phyloP scores from a whole-genome alignment of 352 stramenopile genomes.

The Phytopythium aichiense region DNA sequence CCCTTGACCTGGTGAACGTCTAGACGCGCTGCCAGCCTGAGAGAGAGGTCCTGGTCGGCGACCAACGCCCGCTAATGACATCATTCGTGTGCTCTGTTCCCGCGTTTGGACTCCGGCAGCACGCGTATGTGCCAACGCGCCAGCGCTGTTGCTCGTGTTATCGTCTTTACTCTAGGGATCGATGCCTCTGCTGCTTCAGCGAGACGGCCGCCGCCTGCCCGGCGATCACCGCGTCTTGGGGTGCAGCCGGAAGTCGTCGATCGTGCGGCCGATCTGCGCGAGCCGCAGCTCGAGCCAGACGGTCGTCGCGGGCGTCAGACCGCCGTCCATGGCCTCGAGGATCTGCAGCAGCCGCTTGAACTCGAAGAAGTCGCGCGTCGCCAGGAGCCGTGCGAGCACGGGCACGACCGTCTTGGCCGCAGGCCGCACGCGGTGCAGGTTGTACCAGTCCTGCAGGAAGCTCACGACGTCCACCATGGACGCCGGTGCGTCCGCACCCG shows the following conservation, averaged over 20 bases:
- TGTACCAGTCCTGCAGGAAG: constrained; percentile 88
- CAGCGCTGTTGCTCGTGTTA: neutral
- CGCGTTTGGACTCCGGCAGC: too few relatives aligned
- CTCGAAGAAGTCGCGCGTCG: constrained; percentile 47
- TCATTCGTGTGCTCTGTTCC: neutral
- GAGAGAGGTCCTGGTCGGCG: neutral
- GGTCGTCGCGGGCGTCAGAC: constrained; percentile 53
- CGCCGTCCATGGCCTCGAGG: constrained; percentile 68
- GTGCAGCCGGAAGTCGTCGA: constrained; percentile 58
- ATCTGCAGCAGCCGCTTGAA: constrained; percentile 72
- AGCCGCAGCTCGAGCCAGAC: constrained; percentile 78
- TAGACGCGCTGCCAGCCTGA: constrained; percentile 14
- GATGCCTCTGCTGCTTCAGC: neutral
- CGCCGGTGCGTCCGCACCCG: constrained; percentile 37
- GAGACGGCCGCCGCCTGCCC: neutral
- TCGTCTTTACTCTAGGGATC: neutral
- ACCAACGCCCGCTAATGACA: neutral
- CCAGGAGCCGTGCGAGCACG: constrained; percentile 54
- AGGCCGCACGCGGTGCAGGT: constrained; percentile 63
- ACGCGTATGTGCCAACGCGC: neutral
- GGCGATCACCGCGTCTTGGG: constrained; percentile 6
- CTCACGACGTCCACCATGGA: constrained; percentile 52
- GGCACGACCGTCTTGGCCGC: constrained; percentile 73
- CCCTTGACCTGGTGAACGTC: constrained; percentile 68
- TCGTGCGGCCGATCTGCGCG: constrained; percentile 35